A percentile compares a stretch with the other conserved stretches of the same genome.
Conservation (phyloP, 495 filamentous ascomycete species). For the Lasiosphaeria miniovina region DNA sequence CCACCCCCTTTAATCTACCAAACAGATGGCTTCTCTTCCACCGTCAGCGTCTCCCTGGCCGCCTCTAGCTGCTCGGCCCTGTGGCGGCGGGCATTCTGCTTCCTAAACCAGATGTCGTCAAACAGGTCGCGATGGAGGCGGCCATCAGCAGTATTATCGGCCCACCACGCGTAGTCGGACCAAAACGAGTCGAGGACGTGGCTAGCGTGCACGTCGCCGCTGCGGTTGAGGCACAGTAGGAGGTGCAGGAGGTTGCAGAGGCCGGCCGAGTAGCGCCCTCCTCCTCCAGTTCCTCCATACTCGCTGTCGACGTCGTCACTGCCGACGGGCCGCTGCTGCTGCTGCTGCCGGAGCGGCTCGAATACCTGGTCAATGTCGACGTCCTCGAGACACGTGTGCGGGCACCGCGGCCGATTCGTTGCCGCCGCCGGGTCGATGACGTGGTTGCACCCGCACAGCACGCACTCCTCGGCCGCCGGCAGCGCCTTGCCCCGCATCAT, state of each 20-base stretch:
- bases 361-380: constrained; percentile 24
- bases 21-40: too few relatives aligned
- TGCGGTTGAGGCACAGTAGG: constrained; percentile 25
- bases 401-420: not conserved
- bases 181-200: constrained; percentile 23
- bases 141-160: constrained; percentile 24
- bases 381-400: constrained; percentile 18
- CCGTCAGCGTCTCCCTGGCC: not conserved
- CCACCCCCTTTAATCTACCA: too few relatives aligned
- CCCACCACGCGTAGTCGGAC: constrained; percentile 28
- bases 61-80: not conserved
- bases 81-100: constrained; percentile 16
- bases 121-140: constrained; percentile 24
- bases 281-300: not conserved
- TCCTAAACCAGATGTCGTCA: constrained; percentile 27
- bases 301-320: too few relatives aligned
- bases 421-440: constrained; percentile 6
- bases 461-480: constrained; percentile 28
- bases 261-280: constrained; percentile 18
- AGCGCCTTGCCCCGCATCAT: constrained; percentile 37
- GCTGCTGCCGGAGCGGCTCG: not conserved
- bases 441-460: constrained; percentile 23
- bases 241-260: constrained; percentile 22
- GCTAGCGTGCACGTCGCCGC: constrained; percentile 15
- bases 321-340: too few relatives aligned